A percentile compares a stretch with the other conserved stretches of the same genome.
phyloP scores from a whole-genome alignment of 2,329 filamentous ascomycete genomes.

The Diaporthe sp. region DNA sequence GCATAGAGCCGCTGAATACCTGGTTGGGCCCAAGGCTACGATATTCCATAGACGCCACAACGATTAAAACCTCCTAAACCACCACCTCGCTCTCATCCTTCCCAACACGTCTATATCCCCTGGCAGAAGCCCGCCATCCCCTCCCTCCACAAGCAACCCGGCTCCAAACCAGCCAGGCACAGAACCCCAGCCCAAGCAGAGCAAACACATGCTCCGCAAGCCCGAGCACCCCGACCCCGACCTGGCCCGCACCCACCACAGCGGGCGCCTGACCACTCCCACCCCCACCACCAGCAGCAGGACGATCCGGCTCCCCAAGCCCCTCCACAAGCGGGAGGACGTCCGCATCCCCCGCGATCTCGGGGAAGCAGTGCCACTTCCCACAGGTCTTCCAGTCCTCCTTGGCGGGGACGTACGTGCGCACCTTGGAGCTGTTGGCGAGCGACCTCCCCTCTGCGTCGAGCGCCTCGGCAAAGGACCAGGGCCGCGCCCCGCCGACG shows the following conservation, averaged over 20 bases:
- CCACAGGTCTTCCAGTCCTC: slow-evolving; percentile 19
- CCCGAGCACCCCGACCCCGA: not conserved
- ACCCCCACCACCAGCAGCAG: not conserved
- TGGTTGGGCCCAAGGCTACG: too few relatives aligned
- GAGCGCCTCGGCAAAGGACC: slow-evolving; percentile 38
- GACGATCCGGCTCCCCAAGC: not conserved
- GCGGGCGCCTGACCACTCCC: not conserved
- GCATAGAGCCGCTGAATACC: not conserved
- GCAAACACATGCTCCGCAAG: slow-evolving; percentile 34
- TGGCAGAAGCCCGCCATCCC: not conserved
- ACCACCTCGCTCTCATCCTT: slow-evolving; percentile 26
- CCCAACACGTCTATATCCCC: slow-evolving; percentile 21
- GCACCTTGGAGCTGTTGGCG: slow-evolving; percentile 32
- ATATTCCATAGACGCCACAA: not conserved
- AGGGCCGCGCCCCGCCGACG: slow-evolving; percentile 19
- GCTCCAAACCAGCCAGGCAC: slow-evolving; percentile 28
- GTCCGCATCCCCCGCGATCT: not conserved
- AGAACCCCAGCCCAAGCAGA: slow-evolving; percentile 29
- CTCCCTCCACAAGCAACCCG: not conserved
- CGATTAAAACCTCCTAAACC: not conserved
- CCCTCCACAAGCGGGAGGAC: slow-evolving; percentile 12
- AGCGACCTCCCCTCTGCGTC: slow-evolving; percentile 27
- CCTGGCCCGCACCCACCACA: not conserved
- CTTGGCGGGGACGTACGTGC: slow-evolving; percentile 32
- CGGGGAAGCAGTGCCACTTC: slow-evolving; percentile 33